Conservation (phyloP, 139 green algal genomes). For the Chlorella sp. region DNA sequence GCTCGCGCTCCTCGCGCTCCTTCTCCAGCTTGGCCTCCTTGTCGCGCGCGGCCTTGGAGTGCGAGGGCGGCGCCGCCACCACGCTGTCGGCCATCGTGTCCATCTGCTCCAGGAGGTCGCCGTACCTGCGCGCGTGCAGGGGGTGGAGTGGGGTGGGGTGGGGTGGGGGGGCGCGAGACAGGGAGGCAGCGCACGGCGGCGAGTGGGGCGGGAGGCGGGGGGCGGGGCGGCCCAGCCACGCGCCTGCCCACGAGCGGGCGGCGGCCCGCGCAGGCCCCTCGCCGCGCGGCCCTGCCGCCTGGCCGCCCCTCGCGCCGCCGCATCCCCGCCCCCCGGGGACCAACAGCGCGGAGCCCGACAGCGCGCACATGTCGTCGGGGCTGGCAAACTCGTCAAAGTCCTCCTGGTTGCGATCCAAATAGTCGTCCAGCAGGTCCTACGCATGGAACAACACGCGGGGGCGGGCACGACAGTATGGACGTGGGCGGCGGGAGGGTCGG, state of each 20-base stretch:
- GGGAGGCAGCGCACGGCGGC: neutral
- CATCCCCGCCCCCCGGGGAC: too few species aligned
- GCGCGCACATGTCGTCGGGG: conserved; percentile 44
- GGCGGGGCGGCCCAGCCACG: too few species aligned
- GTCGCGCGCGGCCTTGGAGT: conserved; percentile 34
- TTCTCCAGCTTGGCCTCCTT: conserved; percentile 55
- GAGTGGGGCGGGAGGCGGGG: too few species aligned
- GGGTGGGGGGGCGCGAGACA: neutral
- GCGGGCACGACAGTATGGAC: too few species aligned
- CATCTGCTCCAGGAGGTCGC: conserved; percentile 67
- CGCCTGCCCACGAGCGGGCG: too few species aligned
- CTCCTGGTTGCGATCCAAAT: conserved; percentile 79
- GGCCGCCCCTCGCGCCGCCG: too few species aligned
- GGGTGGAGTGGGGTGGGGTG: neutral
- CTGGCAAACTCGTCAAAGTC: conserved; percentile 74
- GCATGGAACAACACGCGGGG: too few species aligned
- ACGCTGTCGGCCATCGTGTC: conserved; percentile 64
- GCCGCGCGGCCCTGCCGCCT: too few species aligned
- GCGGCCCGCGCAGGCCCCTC: too few species aligned
- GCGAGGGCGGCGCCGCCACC: conserved; percentile 44
- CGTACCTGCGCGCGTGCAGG: conserved; percentile 79
- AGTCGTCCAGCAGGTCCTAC: conserved; percentile 90
- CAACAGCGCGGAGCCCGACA: neutral
- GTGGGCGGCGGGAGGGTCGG: too few species aligned
- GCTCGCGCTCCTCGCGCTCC: conserved; percentile 67